Evolutionary conservation across 1,139 yeast genomes (phyloP).

Genomic region (Hanseniaspora uvarum): DNA sequence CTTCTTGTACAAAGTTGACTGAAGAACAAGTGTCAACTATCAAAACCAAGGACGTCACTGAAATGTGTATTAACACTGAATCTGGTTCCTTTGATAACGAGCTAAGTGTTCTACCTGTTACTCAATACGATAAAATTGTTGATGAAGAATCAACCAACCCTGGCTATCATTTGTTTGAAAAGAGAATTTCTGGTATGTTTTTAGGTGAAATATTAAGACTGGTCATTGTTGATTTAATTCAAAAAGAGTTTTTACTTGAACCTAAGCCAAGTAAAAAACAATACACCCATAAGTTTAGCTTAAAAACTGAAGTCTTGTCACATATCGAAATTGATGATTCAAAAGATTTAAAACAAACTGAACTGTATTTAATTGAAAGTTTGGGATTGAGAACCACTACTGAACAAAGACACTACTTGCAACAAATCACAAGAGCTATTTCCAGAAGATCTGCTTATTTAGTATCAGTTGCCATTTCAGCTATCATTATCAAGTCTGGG

Average conservation of each 20-base stretch:
- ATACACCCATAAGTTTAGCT: conserved; percentile 55
- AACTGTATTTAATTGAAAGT: conserved; percentile 50
- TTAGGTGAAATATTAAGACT: conserved; percentile 80
- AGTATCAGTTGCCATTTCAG: conserved; percentile 82
- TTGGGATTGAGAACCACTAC: conserved; percentile 56
- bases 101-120: conserved; percentile 57
- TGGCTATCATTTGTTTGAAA: conserved; percentile 84
- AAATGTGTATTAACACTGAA: conserved; percentile 89
- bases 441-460: conserved; percentile 76
- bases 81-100: conserved; percentile 95
- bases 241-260: conserved; percentile 45
- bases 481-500: conserved; percentile 49
- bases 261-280: conserved; percentile 35
- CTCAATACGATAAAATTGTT: conserved; percentile 60
- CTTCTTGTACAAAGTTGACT: conserved; percentile 56
- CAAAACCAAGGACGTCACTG: conserved; percentile 40
- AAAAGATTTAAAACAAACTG: conserved; percentile 55
- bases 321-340: conserved; percentile 74
- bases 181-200: conserved; percentile 88
- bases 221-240: conserved; percentile 55
- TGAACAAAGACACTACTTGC: conserved; percentile 64
- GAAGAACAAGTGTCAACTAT: conserved; percentile 33
- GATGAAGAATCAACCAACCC: conserved; percentile 70
- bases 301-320: conserved; percentile 75
- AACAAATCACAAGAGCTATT: conserved; percentile 62